Evolutionary conservation across 2,329 filamentous ascomycete species (phyloP).

Genomic region (Mollisiaceae sp.): DNA sequence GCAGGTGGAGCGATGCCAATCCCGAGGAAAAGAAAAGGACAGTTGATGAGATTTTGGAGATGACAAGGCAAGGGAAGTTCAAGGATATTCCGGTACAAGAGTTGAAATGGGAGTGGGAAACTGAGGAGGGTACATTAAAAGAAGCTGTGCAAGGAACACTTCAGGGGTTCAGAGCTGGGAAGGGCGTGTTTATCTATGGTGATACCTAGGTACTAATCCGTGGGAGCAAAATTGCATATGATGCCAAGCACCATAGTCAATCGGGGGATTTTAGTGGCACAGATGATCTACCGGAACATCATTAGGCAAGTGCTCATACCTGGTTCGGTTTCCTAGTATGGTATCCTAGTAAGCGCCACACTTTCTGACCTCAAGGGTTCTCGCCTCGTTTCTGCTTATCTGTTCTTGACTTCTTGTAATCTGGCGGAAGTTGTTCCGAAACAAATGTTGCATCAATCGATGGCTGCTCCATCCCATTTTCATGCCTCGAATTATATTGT

Average conservation of each 20-base stretch:
- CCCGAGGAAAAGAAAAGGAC: constrained; percentile 76
- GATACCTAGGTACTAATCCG: constrained; percentile 45
- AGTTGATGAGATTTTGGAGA: constrained; percentile 80
- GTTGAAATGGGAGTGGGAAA: constrained; percentile 83
- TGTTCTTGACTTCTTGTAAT: background rate
- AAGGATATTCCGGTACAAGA: constrained; percentile 82
- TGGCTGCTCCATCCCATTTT: too few species aligned
- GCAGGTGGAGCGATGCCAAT: constrained; percentile 81
- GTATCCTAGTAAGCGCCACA: background rate
- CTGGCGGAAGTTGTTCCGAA: background rate
- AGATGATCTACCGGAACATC: background rate
- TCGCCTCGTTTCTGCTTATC: background rate
- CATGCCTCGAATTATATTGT: too few species aligned
- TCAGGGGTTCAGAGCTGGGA: constrained; percentile 82
- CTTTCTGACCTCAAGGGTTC: background rate
- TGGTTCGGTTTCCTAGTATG: background rate
- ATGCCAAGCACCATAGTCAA: background rate
- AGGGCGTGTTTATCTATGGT: constrained; percentile 86
- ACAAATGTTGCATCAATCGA: too few species aligned
- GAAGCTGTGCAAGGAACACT: constrained; percentile 82
- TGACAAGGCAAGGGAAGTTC: constrained; percentile 79
- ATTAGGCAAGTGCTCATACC: constrained; percentile 1
- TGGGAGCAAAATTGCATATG: background rate
- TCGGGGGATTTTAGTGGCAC: background rate
- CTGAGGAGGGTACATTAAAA: constrained; percentile 69